Percentiles rank a stretch among this genome's conserved stretches.
These are phyloP conservation scores for Aspergillus cejpii DNA, from an alignment of 2,329 filamentous ascomycete species.

Conservation along the genomic window DNA sequence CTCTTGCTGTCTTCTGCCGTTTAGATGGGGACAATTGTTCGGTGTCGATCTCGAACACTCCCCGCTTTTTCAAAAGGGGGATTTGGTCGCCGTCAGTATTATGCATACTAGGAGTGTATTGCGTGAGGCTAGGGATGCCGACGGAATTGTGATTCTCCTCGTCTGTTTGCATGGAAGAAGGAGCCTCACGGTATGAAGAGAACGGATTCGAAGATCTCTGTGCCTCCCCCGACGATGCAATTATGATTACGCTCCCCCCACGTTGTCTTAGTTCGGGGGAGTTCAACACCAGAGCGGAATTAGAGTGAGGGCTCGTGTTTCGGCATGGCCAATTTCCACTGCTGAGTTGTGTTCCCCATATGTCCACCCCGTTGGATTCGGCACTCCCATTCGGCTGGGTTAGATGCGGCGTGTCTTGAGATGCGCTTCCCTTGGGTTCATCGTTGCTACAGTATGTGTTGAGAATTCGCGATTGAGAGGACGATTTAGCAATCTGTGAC, in stretches of 20 bases:
- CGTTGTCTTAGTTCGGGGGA: slow-evolving; percentile 19
- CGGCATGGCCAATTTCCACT: slow-evolving; percentile 14
- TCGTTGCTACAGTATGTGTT: slow-evolving; percentile 29
- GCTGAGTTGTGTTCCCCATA: slow-evolving; percentile 21
- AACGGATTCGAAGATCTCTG: slow-evolving; percentile 16
- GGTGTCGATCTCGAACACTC: slow-evolving; percentile 7
- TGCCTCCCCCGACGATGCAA: slow-evolving; percentile 6
- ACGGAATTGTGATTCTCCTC: slow-evolving; percentile 1
- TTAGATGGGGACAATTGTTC: slow-evolving; percentile 15
- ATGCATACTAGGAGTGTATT: slow-evolving; percentile 4
- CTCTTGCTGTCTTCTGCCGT: not conserved
- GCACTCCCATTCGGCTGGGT: slow-evolving; percentile 5
- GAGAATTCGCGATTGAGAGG: slow-evolving; percentile 30
- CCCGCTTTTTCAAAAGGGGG: slow-evolving; percentile 13
- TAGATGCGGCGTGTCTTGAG: slow-evolving; percentile 12
- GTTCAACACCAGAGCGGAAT: slow-evolving; percentile 18
- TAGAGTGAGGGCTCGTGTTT: slow-evolving; percentile 11
- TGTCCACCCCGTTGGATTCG: slow-evolving; percentile 8
- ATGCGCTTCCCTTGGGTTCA: slow-evolving; percentile 12
- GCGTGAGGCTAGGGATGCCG: not conserved
- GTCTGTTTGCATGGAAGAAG: slow-evolving; percentile 10
- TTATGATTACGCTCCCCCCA: slow-evolving; percentile 10
- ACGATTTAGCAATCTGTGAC: slow-evolving; percentile 23
- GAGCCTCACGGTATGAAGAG: slow-evolving; percentile 16
- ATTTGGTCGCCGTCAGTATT: not conserved